Evolutionary conservation across 371 early-diverging fungal genomes (phyloP).

Genomic region (Rhizopus sp.): DNA sequence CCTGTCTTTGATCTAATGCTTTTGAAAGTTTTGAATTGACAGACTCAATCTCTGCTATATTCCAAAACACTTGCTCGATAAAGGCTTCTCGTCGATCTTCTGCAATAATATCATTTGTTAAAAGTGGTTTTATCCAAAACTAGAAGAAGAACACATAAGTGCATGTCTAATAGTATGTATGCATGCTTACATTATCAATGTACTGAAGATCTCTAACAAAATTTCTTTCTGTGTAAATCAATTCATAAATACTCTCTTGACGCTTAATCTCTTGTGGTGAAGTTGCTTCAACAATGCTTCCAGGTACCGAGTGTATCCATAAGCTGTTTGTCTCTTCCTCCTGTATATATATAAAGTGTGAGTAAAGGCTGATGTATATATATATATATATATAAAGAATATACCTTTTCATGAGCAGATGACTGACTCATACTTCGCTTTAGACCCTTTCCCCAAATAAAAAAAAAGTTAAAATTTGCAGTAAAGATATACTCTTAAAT

Average conservation of each 20-base stretch:
- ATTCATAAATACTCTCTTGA: conserved; percentile 27
- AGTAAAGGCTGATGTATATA: background rate
- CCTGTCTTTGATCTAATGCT: conserved; percentile 70
- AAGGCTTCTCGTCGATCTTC: conserved; percentile 63
- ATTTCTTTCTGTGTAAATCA: conserved; percentile 27
- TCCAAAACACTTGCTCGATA: conserved; percentile 80
- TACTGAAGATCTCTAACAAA: conserved; percentile 22
- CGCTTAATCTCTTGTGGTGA: conserved; percentile 21
- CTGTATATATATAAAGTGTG: too few species aligned
- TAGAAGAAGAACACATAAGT: conserved; percentile 16
- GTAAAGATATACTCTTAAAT: background rate
- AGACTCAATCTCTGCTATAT: conserved; percentile 70
- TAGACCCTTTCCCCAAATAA: conserved; percentile 8
- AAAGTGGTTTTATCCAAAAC: conserved; percentile 77
- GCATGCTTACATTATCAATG: conserved; percentile 16
- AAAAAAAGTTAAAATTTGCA: background rate
- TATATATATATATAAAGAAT: background rate
- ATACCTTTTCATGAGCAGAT: conserved; percentile 15
- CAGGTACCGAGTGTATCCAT: conserved; percentile 24
- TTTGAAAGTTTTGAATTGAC: conserved; percentile 72
- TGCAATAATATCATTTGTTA: conserved; percentile 66
- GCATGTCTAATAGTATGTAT: background rate
- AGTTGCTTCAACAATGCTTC: conserved; percentile 10
- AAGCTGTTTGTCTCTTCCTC: conserved; percentile 14
- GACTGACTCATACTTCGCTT: conserved; percentile 16